phyloP scores from a whole-genome alignment of 176 grass and related monocot species.

The Phoenix dactylifera region DNA sequence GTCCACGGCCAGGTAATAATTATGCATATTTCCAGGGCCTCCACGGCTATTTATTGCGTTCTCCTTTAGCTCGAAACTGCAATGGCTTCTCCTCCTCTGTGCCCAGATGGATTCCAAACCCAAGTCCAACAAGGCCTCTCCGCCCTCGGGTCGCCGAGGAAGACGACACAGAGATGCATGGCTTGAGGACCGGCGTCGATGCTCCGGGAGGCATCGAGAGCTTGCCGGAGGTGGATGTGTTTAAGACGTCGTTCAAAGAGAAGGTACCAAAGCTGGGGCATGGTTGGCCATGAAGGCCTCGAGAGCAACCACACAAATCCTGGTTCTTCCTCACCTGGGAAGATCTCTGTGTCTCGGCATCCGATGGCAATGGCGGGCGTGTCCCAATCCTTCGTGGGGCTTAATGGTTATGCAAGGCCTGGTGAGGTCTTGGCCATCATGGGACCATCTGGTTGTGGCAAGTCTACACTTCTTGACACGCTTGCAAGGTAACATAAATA shows the following conservation, averaged over 20 bases:
- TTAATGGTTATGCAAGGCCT: conserved; percentile 31
- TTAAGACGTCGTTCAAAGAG: too few species aligned
- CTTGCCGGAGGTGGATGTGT: too few species aligned
- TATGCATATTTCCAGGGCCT: too few species aligned
- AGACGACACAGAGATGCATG: background rate
- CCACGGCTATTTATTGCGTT: too few species aligned
- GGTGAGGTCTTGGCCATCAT: conserved; percentile 39
- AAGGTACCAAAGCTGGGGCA: too few species aligned
- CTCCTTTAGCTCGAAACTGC: background rate
- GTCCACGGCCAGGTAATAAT: too few species aligned
- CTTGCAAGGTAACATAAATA: too few species aligned
- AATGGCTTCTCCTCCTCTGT: conserved; percentile 22
- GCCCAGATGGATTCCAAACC: conserved; percentile 32
- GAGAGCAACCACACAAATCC: background rate
- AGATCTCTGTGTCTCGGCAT: conserved; percentile 27
- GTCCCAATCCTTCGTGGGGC: conserved; percentile 25
- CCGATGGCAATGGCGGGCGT: background rate
- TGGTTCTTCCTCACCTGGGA: conserved; percentile 36
- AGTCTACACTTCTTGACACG: too few species aligned
- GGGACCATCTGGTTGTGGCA: conserved; percentile 40
- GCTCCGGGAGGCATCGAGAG: background rate
- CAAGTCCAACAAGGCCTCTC: conserved; percentile 26
- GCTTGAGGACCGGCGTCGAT: background rate
- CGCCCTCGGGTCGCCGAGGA: background rate
- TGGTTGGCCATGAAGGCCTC: too few species aligned